Percentiles rank a stretch among this genome's conserved stretches.
Conservation (phyloP, 441 rosid genomes). For the Erysimum pusillum region DNA sequence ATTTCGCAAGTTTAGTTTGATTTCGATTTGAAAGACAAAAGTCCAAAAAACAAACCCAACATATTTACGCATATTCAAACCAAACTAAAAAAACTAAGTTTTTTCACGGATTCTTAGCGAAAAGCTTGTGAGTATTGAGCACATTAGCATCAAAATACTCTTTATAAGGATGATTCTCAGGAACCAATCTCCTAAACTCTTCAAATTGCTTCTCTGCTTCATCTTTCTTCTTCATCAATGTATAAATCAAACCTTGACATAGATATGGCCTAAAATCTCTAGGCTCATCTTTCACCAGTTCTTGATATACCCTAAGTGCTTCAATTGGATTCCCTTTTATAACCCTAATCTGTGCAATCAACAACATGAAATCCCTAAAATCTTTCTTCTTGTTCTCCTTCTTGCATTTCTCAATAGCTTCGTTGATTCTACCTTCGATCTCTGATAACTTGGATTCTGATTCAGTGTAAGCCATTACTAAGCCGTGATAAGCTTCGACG, state of each 20-base stretch:
- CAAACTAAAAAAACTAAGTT: not conserved
- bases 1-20: too few species aligned
- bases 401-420: slow-evolving; percentile 74
- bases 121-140: slow-evolving; percentile 62
- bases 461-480: slow-evolving; percentile 71
- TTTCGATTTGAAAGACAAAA: not conserved
- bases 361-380: slow-evolving; percentile 73
- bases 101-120: slow-evolving; percentile 47
- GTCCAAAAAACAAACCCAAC: not conserved
- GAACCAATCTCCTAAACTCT: slow-evolving; percentile 77
- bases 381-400: slow-evolving; percentile 67
- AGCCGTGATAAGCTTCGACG: slow-evolving; percentile 88
- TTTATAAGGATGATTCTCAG: slow-evolving; percentile 77
- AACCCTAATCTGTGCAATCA: slow-evolving; percentile 80
- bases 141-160: slow-evolving; percentile 77
- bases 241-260: slow-evolving; percentile 83
- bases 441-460: slow-evolving; percentile 53
- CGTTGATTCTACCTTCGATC: slow-evolving; percentile 63
- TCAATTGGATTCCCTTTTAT: slow-evolving; percentile 69
- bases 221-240: slow-evolving; percentile 74
- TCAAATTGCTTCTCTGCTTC: slow-evolving; percentile 85
- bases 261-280: slow-evolving; percentile 90
- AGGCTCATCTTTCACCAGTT: slow-evolving; percentile 83
- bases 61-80: slow-evolving; percentile 14
- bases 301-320: slow-evolving; percentile 82